Base-by-base conservation (phyloP, 2,329 filamentous ascomycete species). In the Paradendryphiella salina region DNA sequence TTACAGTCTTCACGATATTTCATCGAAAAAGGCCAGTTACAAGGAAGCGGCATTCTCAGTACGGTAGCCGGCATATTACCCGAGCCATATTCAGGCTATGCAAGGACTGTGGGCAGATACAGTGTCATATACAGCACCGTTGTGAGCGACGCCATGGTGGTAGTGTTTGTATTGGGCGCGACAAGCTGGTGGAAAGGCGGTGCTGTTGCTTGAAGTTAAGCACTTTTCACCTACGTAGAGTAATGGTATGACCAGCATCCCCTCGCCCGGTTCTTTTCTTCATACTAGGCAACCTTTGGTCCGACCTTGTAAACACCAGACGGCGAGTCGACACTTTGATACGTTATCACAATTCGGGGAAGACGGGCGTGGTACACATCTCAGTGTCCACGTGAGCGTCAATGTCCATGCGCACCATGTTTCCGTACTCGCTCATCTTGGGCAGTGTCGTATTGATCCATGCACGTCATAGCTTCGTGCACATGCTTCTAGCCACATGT, bases 81-180 rank as follows among this genome's bases (percentile, higher is more conserved):
- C 1, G 79, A 82, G 59, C 83, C 83, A 1, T 80, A 83, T 47
- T 82, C 79, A 63, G 80, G 82, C 3, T 88, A 86, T 65, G 70
- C 88, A 15, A 78, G 80, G 64, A 77, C 86, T 21, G 78, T 77
- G 31, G 76, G 87, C 65, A 77, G 85, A 57, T 92, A 91, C 69
- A 80, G 80, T 14, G 82, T 86, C 69, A 89, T 92, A 46, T 87
- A 87, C 59, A 82, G 80, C 46, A 89, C 87, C 4, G 83, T 92
- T 18, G 81, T 86, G 65, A 80, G 80, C 26, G 88, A 93, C 70
- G 84, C 88, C n/a, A 77, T 91, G 76, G 83, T 88, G 1, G 84
- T 88, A 52, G 81, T 92, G 7, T 93, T 92, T 73, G 86, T 92
- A 43, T 71, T 93, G 56, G 88, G 87, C 10, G 77, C 80, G 8